Conservation (phyloP, 1,284 basidiomycete species). For the Inonotus hispidus region DNA sequence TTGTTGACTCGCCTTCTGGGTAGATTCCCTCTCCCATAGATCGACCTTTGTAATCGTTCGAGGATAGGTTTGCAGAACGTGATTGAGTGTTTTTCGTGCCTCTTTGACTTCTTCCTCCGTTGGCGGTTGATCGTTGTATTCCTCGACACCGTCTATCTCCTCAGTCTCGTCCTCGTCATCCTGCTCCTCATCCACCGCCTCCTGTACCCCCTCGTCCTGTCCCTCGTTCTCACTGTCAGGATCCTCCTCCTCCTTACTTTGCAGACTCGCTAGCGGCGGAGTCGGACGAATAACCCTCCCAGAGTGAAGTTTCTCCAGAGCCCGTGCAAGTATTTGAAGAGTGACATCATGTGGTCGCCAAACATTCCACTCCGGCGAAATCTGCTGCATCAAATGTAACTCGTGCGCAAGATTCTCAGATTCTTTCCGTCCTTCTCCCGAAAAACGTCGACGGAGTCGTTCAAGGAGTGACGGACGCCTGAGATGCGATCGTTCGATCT, state of each 20-base stretch:
- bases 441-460: background rate
- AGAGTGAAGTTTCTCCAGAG: slow-evolving; percentile 41
- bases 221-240: background rate
- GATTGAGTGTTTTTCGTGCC: background rate
- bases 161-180: slow-evolving; percentile 23
- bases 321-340: slow-evolving; percentile 41
- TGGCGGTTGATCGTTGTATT: background rate
- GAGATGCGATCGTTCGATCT: background rate
- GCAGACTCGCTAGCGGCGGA: slow-evolving; percentile 18
- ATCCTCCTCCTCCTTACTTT: slow-evolving; percentile 5
- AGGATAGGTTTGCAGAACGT: slow-evolving; percentile 7
- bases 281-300: slow-evolving; percentile 46
- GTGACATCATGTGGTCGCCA: slow-evolving; percentile 59
- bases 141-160: background rate
- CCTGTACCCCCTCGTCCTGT: too few species aligned
- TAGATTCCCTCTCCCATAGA: background rate
- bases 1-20: background rate
- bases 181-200: too few species aligned
- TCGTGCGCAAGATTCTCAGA: slow-evolving; percentile 43
- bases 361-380: slow-evolving; percentile 56
- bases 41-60: slow-evolving; percentile 1
- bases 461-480: background rate
- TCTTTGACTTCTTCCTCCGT: background rate
- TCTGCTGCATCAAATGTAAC: slow-evolving; percentile 53
- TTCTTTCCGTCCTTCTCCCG: slow-evolving; percentile 7